Evolutionary conservation across 352 stramenopile genomes (phyloP), one percentile per base, ranked within the genome.

Genomic region (Pythium guiyangense): DNA sequence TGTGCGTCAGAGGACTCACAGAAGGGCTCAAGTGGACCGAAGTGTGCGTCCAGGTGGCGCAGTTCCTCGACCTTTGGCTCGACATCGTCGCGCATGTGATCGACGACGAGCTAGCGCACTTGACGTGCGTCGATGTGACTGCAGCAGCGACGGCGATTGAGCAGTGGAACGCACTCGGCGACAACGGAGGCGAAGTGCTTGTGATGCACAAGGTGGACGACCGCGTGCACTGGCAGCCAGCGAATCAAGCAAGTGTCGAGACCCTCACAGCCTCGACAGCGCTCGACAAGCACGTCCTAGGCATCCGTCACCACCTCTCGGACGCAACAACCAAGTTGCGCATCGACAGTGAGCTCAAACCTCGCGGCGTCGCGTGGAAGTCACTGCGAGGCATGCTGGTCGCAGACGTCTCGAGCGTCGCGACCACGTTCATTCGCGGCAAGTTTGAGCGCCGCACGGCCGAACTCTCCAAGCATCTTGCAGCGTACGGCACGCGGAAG

Each of bases 1-100:
- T 20, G 18, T 51, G 22, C 46, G 31, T 51, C 46, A 51, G 34
- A 20, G 46, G 14, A 1, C 31, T 51, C 6, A 34, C 31, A 20
- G 22, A 51, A 34, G 22, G 46, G 9, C 22, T 34, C 46, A 51
- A 51, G 46, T 51, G 46, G 46, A n/a, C 46, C 5, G 46, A 51
- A 2, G 46, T 51, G 10, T 37, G 2, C 18, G 22, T 37, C 6
- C 46, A 51, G 0, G 46, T 51, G 46, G 18, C 4, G 17, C 26
- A 27, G 46, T 51, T 51, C 12, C 20, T 51, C 22, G 11, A 51
- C 22, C 20, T 20, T 6, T 51, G 25, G 6, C 46, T 51, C 18
- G 46, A 37, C 22, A 51, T 37, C 12, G 22, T 34, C 6, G 11
- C 14, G 25, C 11, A 34, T n/a, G 22, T 8, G 18, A 37, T 22